phyloP scores from a whole-genome alignment of 2,329 filamentous ascomycete genomes.

The Lecanicillium sp. region DNA sequence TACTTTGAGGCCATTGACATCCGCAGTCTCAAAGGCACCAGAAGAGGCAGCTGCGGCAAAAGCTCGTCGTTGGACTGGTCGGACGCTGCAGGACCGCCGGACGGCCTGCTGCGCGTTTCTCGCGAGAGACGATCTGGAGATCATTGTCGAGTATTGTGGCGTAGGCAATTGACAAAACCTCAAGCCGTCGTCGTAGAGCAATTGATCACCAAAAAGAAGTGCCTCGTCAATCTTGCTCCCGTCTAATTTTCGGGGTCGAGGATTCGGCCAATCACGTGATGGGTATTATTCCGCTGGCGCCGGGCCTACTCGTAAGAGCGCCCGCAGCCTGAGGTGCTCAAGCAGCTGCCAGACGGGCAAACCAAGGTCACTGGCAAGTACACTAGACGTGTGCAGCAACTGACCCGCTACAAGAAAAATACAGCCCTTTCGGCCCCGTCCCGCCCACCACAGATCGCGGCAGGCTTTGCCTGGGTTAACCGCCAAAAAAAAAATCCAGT shows the following conservation, averaged over 20 bases:
- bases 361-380: conserved; percentile 4
- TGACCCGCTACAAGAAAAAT: not conserved
- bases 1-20: conserved; percentile 83
- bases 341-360: too few relatives aligned
- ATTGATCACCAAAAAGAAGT: conserved; percentile 31
- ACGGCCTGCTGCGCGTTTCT: conserved; percentile 50
- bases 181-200: conserved; percentile 31
- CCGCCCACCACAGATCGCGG: conserved; percentile 1
- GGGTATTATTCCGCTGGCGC: conserved; percentile 8
- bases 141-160: conserved; percentile 51
- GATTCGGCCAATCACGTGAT: conserved; percentile 30
- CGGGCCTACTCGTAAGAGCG: not conserved
- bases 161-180: conserved; percentile 44
- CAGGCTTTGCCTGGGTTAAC: conserved; percentile 2
- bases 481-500: conserved; percentile 9
- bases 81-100: conserved; percentile 49
- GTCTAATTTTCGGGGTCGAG: conserved; percentile 34
- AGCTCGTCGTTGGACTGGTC: conserved; percentile 39
- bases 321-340: too few relatives aligned
- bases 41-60: conserved; percentile 55
- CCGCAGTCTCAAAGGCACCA: conserved; percentile 80
- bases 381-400: not conserved
- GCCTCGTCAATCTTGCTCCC: conserved; percentile 31
- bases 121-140: conserved; percentile 53
- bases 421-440: not conserved